Evolutionary conservation across 2,329 filamentous ascomycete species (phyloP), one percentile per base, ranked within the genome.

Genomic region (Zarea fungicola): DNA sequence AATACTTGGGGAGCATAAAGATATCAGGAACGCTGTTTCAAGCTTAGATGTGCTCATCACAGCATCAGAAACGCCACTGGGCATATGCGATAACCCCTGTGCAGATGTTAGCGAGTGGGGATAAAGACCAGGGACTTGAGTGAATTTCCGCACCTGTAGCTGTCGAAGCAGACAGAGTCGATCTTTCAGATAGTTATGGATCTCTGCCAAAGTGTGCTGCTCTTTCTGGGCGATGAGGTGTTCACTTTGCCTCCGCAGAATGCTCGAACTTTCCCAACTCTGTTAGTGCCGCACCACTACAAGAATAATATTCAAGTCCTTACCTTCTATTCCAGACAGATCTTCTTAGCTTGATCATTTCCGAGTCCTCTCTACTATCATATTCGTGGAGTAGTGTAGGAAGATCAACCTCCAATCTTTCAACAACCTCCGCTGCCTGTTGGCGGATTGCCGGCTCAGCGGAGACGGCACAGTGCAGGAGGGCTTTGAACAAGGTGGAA

Each of bases 1-100:
- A 29, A 86, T 76, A 51, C 84, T 80, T 6, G 80, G 73, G 14
- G 82, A 85, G 58, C 83, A 86, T 7, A 86, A 70, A 1, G 80
- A 77, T 9, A 84, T 75, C 5, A 87, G 65, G 34, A 86, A 73
- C 1, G 80, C 70, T 0, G 80, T 83, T 63, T 87, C 83, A 5
- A 83, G 68, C 55, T 75, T 80, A 6, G 72, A 75, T 5, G 72
- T 74, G 13, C 77, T 73, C 14, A 69, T 67, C 21, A 70, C 70
- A 26, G 80, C 71, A 55, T 85, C 78, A 1, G 74, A 65, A 18
- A 80, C 68, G 36, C 82, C 80, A 36, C 74, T 73, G 2, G 75
- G 66, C 8, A 81, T 61, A 37, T 77, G 72, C 11, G 72, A 72
- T 29, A 84, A 61, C 52, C 81, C 79, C 76, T 84, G 34, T 11